Conservation (phyloP, 2,329 filamentous ascomycete genomes). For the Amauroascus verrucosus region DNA sequence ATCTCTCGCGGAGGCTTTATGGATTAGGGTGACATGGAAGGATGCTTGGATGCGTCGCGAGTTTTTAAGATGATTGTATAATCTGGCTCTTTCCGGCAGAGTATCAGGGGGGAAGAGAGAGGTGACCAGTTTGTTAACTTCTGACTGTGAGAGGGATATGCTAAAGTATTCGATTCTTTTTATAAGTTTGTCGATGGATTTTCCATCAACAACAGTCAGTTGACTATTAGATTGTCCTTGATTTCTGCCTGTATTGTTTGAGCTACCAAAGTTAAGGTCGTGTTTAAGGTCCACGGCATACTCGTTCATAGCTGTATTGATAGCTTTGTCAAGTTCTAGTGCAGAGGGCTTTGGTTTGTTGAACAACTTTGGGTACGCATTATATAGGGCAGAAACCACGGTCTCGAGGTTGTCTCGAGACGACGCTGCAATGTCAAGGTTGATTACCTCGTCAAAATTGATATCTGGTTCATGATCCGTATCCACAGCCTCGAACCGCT, state of each 20-base stretch:
- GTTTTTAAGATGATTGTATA: slow-evolving; percentile 67
- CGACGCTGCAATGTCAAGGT: slow-evolving; percentile 66
- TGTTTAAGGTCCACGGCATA: slow-evolving; percentile 71
- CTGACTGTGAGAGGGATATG: slow-evolving; percentile 44
- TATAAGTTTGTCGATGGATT: slow-evolving; percentile 28
- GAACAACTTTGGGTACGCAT: slow-evolving; percentile 68
- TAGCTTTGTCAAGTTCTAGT: slow-evolving; percentile 68
- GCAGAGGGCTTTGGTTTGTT: slow-evolving; percentile 55
- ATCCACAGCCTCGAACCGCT: slow-evolving; percentile 71
- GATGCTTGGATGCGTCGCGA: slow-evolving; percentile 65
- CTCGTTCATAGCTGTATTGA: slow-evolving; percentile 61
- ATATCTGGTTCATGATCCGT: slow-evolving; percentile 59
- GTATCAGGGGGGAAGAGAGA: slow-evolving; percentile 53
- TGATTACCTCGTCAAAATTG: slow-evolving; percentile 72
- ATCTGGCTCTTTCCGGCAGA: slow-evolving; percentile 46
- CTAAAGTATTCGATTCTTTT: slow-evolving; percentile 58
- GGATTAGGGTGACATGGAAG: slow-evolving; percentile 92
- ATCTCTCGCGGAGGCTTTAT: slow-evolving; percentile 54
- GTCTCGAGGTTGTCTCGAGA: slow-evolving; percentile 80
- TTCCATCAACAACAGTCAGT: slow-evolving; percentile 1
- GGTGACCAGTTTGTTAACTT: slow-evolving; percentile 53
- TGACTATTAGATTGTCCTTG: slow-evolving; percentile 18
- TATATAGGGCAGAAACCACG: slow-evolving; percentile 59
- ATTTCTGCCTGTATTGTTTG: slow-evolving; percentile 32
- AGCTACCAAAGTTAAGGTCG: slow-evolving; percentile 53